Evolutionary conservation across 192 early-diverging fungal species (phyloP).

Genomic region (Coemansia sp.): DNA sequence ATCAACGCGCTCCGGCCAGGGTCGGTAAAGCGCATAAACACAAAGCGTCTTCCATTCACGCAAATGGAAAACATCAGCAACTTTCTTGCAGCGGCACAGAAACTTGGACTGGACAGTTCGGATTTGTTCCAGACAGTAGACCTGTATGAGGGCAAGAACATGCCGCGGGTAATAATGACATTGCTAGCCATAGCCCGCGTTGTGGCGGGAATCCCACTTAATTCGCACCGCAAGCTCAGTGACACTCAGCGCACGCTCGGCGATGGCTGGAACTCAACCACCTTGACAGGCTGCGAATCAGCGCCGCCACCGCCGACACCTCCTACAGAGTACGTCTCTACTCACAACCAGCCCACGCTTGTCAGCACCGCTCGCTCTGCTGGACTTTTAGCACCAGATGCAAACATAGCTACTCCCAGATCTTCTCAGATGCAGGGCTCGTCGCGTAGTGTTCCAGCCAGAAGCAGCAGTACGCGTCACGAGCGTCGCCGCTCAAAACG

Average conservation of each 20-base stretch:
- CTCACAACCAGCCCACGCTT: slow-evolving; percentile 38
- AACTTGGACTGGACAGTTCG: slow-evolving; percentile 69
- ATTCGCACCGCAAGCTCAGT: slow-evolving; percentile 35
- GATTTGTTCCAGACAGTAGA: slow-evolving; percentile 81
- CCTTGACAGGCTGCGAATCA: slow-evolving; percentile 21
- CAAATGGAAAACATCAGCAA: slow-evolving; percentile 86
- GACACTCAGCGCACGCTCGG: slow-evolving; percentile 34
- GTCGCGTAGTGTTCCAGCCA: neutral
- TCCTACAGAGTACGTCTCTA: slow-evolving; percentile 18
- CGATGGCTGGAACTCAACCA: slow-evolving; percentile 45
- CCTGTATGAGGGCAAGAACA: slow-evolving; percentile 78
- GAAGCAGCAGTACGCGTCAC: slow-evolving; percentile 18
- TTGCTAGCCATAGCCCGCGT: slow-evolving; percentile 68
- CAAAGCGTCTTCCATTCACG: slow-evolving; percentile 69
- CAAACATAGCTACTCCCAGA: too few relatives aligned
- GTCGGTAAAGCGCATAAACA: slow-evolving; percentile 69
- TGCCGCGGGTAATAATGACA: slow-evolving; percentile 72
- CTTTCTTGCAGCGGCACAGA: slow-evolving; percentile 67
- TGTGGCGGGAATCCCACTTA: slow-evolving; percentile 53
- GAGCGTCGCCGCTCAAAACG: slow-evolving; percentile 45
- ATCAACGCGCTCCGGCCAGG: slow-evolving; percentile 76
- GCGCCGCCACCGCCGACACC: slow-evolving; percentile 1
- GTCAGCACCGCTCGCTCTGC: slow-evolving; percentile 9
- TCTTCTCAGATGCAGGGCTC: neutral
- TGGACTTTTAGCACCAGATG: too few relatives aligned